A percentile compares a stretch with the other conserved stretches of the same genome.
These are phyloP conservation scores for Claviceps spartinae DNA, from an alignment of 2,329 filamentous ascomycete species.

Conservation along the genomic window DNA sequence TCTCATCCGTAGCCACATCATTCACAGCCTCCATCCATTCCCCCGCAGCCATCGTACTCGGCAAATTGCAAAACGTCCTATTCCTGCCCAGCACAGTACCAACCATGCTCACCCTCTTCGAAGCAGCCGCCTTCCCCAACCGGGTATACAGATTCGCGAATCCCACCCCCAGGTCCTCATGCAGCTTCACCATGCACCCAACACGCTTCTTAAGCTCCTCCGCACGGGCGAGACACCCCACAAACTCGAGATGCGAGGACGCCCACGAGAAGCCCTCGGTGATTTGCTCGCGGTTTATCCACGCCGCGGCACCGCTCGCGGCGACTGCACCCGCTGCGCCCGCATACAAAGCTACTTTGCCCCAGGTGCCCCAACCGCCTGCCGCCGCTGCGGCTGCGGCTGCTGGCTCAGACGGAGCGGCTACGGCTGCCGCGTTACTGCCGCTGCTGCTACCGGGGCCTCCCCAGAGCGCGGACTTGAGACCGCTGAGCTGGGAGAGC, in stretches of 20 bases:
- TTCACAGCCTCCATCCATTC: conserved; percentile 64
- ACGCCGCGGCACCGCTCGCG: conserved; percentile 73
- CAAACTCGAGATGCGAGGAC: conserved; percentile 82
- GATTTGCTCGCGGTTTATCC: conserved; percentile 71
- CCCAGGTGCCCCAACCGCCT: conserved; percentile 62
- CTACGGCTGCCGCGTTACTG: not conserved
- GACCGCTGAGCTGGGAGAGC: conserved; percentile 49
- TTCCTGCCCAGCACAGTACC: conserved; percentile 51
- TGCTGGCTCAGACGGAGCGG: not conserved
- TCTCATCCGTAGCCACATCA: conserved; percentile 66
- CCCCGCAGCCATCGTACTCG: conserved; percentile 39
- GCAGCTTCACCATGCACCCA: conserved; percentile 49
- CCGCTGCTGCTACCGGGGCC: conserved; percentile 11
- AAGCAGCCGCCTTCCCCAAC: conserved; percentile 54
- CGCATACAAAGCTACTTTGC: conserved; percentile 72
- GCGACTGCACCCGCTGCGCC: conserved; percentile 73
- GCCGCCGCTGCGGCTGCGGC: not conserved
- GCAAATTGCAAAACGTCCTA: conserved; percentile 81
- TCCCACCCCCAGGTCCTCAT: conserved; percentile 53
- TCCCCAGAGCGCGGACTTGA: conserved; percentile 54
- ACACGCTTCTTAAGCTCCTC: conserved; percentile 70
- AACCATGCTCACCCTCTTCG: conserved; percentile 38
- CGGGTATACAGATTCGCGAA: conserved; percentile 82
- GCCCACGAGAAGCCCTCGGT: conserved; percentile 68
- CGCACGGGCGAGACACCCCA: conserved; percentile 73